These are phyloP conservation scores for Circinella minor DNA, from an alignment of 371 early-diverging fungal genomes.

Conservation along the genomic window DNA sequence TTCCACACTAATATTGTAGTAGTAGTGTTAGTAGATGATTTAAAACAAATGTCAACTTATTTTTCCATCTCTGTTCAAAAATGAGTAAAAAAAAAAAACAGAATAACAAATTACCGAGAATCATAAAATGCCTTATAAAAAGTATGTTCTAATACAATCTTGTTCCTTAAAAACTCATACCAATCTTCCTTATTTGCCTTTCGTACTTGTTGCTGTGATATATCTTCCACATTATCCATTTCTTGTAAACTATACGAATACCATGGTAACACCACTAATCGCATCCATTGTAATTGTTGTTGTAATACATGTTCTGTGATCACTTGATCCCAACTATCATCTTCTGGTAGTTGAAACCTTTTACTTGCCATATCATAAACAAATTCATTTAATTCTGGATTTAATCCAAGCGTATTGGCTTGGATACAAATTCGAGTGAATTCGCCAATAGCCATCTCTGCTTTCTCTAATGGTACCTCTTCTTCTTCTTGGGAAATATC, in stretches of 20 bases:
- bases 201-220: neutral
- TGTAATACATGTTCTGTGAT: constrained; percentile 3
- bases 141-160: constrained; percentile 19
- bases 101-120: constrained; percentile 17
- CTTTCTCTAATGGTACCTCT: neutral
- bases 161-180: constrained; percentile 24
- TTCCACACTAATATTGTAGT: constrained; percentile 11
- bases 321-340: neutral
- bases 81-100: constrained; percentile 3
- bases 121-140: constrained; percentile 20
- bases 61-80: too few relatives aligned
- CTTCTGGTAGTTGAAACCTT: neutral
- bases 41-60: too few relatives aligned
- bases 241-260: constrained; percentile 18
- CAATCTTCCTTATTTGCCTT: constrained; percentile 5
- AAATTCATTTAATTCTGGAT: constrained; percentile 8
- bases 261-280: constrained; percentile 23
- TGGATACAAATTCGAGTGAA: constrained; percentile 12
- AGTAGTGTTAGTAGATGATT: too few relatives aligned
- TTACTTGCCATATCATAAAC: constrained; percentile 1
- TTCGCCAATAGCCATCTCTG: neutral
- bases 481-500: neutral
- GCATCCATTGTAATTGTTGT: constrained; percentile 16
- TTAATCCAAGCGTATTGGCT: constrained; percentile 7
- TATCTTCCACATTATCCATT: neutral